phyloP scores from a whole-genome alignment of 2,329 filamentous ascomycete genomes.

The Phoma sp. region DNA sequence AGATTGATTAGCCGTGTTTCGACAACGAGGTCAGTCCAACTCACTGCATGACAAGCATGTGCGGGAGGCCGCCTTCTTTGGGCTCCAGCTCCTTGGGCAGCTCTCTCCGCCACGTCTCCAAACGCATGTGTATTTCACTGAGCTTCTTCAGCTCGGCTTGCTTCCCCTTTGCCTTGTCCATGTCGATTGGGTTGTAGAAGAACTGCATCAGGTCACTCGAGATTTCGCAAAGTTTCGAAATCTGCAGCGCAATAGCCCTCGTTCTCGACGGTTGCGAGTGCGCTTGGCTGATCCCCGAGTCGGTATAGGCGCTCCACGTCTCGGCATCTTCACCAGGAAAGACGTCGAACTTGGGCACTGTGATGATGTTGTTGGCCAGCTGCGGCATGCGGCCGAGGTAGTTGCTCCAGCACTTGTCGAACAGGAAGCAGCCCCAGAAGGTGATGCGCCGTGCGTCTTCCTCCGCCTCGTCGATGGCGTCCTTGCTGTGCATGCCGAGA shows the following conservation, averaged over 20 bases:
- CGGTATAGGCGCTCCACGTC: slow-evolving; percentile 87
- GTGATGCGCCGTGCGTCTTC: slow-evolving; percentile 89
- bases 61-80: slow-evolving; percentile 86
- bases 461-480: slow-evolving; percentile 75
- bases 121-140: slow-evolving; percentile 84
- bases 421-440: slow-evolving; percentile 98
- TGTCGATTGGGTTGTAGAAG: slow-evolving; percentile 83
- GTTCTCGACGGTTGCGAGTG: slow-evolving; percentile 82
- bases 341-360: slow-evolving; percentile 86
- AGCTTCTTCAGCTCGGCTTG: slow-evolving; percentile 88
- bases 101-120: slow-evolving; percentile 87
- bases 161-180: slow-evolving; percentile 71
- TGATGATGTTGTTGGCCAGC: slow-evolving; percentile 78
- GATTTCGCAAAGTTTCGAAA: slow-evolving; percentile 87
- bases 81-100: slow-evolving; percentile 87
- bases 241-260: slow-evolving; percentile 73
- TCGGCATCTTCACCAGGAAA: slow-evolving; percentile 88
- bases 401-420: slow-evolving; percentile 99
- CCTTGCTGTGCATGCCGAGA: slow-evolving; percentile 67
- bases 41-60: slow-evolving; percentile 86
- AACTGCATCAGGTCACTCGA: slow-evolving; percentile 86
- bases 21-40: slow-evolving; percentile 46
- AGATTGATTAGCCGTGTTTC: slow-evolving; percentile 24
- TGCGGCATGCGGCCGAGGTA: slow-evolving; percentile 92
- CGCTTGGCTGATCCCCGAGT: slow-evolving; percentile 75